A percentile compares a stretch with the other conserved stretches of the same genome.
These are phyloP conservation scores for Psilocybe azurescens DNA, from an alignment of 768 basidiomycete genomes.

Conservation along the genomic window DNA sequence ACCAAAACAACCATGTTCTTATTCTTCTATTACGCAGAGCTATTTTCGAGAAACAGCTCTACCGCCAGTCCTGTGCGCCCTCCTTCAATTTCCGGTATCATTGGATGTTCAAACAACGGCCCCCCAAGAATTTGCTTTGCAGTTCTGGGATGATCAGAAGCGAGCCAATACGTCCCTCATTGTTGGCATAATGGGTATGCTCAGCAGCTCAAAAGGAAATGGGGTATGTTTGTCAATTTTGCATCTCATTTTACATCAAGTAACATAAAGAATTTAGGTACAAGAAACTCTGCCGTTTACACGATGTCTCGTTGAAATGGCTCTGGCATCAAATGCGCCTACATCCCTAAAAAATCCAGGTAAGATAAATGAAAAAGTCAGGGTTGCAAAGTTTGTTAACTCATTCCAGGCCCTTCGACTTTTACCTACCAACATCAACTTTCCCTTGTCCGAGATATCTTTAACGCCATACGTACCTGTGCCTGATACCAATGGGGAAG, in stretches of 20 bases:
- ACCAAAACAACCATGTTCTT: background rate
- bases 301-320: conserved; percentile 85
- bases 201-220: conserved; percentile 75
- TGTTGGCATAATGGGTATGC: conserved; percentile 84
- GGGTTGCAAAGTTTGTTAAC: background rate
- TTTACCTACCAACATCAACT: conserved; percentile 53
- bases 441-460: conserved; percentile 69
- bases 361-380: conserved; percentile 30
- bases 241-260: background rate
- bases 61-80: conserved; percentile 66
- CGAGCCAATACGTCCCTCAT: conserved; percentile 79
- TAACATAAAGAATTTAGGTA: conserved; percentile 39
- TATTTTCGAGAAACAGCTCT: conserved; percentile 93
- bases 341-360: conserved; percentile 89
- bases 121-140: conserved; percentile 92
- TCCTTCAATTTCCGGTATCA: conserved; percentile 73
- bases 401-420: conserved; percentile 47
- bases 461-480: conserved; percentile 79
- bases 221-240: conserved; percentile 46
- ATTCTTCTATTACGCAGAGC: conserved; percentile 57
- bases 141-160: conserved; percentile 97
- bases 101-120: conserved; percentile 59
- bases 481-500: conserved; percentile 86
- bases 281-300: conserved; percentile 64
- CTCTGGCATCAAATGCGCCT: conserved; percentile 93